phyloP scores from a whole-genome alignment of 345 rosid species.

The Cochlearia excelsa region DNA sequence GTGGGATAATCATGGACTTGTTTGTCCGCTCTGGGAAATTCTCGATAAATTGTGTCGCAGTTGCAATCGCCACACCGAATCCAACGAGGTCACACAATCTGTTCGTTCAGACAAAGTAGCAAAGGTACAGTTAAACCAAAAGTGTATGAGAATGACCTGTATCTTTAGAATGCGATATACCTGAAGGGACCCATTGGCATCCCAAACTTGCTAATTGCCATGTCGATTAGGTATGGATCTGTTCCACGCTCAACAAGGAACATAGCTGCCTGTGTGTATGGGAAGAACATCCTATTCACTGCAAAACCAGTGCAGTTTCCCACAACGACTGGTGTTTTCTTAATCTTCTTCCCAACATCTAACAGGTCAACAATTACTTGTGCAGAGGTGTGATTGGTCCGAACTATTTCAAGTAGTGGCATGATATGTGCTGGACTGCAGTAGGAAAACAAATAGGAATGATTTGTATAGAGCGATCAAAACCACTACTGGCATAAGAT shows the following conservation, averaged over 20 bases:
- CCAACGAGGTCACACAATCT: conserved; percentile 92
- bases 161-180: conserved; percentile 33
- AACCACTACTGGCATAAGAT: conserved; percentile 3
- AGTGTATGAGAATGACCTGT: not conserved
- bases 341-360: conserved; percentile 86
- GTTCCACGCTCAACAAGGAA: conserved; percentile 87
- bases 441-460: conserved; percentile 35
- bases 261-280: conserved; percentile 76
- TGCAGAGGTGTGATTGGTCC: conserved; percentile 76
- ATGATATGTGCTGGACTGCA: conserved; percentile 92
- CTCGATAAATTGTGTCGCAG: conserved; percentile 69
- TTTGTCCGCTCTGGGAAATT: conserved; percentile 80
- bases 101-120: conserved; percentile 19
- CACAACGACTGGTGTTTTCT: conserved; percentile 91
- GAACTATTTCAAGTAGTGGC: conserved; percentile 95
- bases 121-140: not conserved
- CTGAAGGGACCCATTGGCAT: conserved; percentile 99
- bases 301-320: conserved; percentile 99
- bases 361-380: conserved; percentile 91
- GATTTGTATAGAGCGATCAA: conserved; percentile 16
- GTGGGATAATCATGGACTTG: conserved; percentile 79
- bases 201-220: conserved; percentile 77
- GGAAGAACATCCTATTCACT: conserved; percentile 97
- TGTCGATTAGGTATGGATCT: conserved; percentile 75
- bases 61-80: conserved; percentile 86